Conservation (phyloP, 192 early-diverging fungal genomes). For the Coemansia sp. region DNA sequence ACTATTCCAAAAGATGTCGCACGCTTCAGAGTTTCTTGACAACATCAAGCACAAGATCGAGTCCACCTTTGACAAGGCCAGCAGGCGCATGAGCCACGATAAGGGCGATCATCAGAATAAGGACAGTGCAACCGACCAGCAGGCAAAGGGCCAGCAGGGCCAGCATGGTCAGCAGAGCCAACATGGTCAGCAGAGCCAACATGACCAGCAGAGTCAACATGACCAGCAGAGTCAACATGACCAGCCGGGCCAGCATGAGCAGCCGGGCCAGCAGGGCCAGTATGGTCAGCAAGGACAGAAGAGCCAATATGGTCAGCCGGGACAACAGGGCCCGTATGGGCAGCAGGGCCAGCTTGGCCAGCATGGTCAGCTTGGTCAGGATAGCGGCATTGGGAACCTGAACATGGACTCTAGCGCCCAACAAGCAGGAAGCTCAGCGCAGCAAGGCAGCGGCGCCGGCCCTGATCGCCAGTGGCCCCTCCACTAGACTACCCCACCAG, state of each 20-base stretch:
- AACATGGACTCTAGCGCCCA: neutral
- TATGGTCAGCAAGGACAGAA: slow-evolving; percentile 13
- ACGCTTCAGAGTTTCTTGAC: slow-evolving; percentile 28
- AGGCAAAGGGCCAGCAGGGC: slow-evolving; percentile 9
- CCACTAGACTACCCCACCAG: too few relatives aligned
- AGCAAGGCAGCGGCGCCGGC: neutral
- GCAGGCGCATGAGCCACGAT: slow-evolving; percentile 43
- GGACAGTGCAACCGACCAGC: neutral
- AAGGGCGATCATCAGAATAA: slow-evolving; percentile 13
- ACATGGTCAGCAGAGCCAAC: slow-evolving; percentile 17
- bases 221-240: too few relatives aligned
- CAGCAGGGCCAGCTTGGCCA: slow-evolving; percentile 14
- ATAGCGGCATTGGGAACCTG: neutral
- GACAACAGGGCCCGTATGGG: slow-evolving; percentile 18
- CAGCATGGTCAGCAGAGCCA: slow-evolving; percentile 22
- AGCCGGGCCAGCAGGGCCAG: slow-evolving; percentile 12
- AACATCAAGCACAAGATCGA: slow-evolving; percentile 51
- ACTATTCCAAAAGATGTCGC: slow-evolving; percentile 4
- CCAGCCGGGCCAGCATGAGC: slow-evolving; percentile 22
- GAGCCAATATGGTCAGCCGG: too few relatives aligned
- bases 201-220: slow-evolving; percentile 12
- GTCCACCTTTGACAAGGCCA: slow-evolving; percentile 36
- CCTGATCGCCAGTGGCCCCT: neutral
- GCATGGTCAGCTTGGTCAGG: slow-evolving; percentile 20
- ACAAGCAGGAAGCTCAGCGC: neutral